A percentile compares a stretch with the other conserved stretches of the same genome.
Evolutionary conservation across 371 early-diverging fungal genomes (phyloP).

Genomic region (Zychaea mexicana): DNA sequence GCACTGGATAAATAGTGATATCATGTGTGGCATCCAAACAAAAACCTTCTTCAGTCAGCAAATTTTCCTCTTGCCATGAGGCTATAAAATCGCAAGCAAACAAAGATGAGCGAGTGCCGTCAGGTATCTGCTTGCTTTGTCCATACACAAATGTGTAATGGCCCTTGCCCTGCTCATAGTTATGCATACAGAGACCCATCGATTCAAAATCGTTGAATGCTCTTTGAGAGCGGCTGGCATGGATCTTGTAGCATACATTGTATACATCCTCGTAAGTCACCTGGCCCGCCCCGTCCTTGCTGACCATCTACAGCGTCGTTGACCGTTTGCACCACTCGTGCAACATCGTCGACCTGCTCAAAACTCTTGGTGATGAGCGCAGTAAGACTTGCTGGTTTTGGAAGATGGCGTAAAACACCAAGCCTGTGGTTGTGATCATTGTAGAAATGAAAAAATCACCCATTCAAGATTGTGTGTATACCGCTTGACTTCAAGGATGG

Average conservation of each 20-base stretch:
- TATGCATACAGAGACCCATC: neutral
- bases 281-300: no score
- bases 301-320: no score
- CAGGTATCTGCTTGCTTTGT: neutral
- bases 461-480: no score
- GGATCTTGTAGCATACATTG: neutral
- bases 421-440: no score
- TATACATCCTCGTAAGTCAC: no score
- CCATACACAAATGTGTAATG: neutral
- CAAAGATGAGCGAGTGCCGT: neutral
- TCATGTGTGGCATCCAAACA: constrained; percentile 15
- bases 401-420: no score
- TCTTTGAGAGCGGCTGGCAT: neutral
- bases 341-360: no score
- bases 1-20: neutral
- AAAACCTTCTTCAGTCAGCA: neutral
- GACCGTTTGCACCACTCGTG: no score
- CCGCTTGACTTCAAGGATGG: no score
- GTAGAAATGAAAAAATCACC: no score
- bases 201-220: neutral
- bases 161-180: neutral
- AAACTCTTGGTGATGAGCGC: no score
- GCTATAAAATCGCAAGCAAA: constrained; percentile 1
- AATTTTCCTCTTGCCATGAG: neutral
- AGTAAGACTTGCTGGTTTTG: no score